A percentile compares a stretch with the other conserved stretches of the same genome.
Conservation (phyloP, 257 asterid genomes). For the Voacanga thouarsii region DNA sequence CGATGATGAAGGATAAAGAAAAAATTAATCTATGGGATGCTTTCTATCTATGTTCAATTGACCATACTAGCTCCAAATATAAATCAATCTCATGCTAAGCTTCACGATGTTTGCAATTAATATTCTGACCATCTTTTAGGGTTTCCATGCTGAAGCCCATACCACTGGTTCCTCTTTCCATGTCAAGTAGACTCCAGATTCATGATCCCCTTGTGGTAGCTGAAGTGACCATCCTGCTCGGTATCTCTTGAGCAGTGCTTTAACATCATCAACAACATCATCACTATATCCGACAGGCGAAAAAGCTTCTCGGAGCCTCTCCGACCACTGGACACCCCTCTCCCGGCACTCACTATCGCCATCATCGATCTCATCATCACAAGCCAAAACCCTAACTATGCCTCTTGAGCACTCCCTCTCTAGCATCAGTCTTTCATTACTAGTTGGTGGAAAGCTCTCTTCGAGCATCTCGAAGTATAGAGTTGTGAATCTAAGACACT, state of each 20-base stretch:
- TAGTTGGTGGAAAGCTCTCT: slow-evolving; percentile 62
- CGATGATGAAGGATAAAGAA: not conserved
- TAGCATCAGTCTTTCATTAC: slow-evolving; percentile 70
- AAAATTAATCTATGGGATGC: not conserved
- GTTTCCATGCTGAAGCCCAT: slow-evolving; percentile 94
- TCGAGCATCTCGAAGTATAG: slow-evolving; percentile 72
- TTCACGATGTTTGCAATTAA: not conserved
- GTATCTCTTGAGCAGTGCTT: slow-evolving; percentile 72
- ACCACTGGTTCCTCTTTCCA: slow-evolving; percentile 86
- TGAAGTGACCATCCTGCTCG: slow-evolving; percentile 65
- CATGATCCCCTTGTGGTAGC: slow-evolving; percentile 27
- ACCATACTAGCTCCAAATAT: not conserved
- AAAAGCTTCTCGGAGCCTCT: slow-evolving; percentile 47
- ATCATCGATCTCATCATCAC: slow-evolving; percentile 36
- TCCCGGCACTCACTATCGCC: slow-evolving; percentile 61
- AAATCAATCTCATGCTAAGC: not conserved
- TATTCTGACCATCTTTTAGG: slow-evolving; percentile 22
- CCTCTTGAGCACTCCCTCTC: slow-evolving; percentile 76
- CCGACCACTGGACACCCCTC: slow-evolving; percentile 67
- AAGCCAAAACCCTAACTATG: slow-evolving; percentile 77
- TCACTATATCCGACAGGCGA: slow-evolving; percentile 43
- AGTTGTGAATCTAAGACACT: slow-evolving; percentile 72
- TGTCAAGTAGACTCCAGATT: slow-evolving; percentile 53
- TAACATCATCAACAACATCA: slow-evolving; percentile 73
- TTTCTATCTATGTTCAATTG: not conserved